phyloP scores from a whole-genome alignment of 2,329 filamentous ascomycete species.

The Pseudocercospora fijiensis region DNA sequence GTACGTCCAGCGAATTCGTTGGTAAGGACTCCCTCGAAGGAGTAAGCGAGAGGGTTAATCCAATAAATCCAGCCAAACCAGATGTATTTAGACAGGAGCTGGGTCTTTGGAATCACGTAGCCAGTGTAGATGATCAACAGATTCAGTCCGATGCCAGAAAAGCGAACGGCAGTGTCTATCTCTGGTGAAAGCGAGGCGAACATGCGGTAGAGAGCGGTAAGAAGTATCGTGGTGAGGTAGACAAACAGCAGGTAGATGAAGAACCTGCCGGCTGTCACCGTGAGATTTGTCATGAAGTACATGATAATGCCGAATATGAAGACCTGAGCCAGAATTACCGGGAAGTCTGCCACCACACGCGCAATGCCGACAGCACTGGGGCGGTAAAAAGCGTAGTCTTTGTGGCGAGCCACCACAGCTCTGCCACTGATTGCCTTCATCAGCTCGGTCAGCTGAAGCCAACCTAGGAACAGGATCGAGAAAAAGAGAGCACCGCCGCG shows the following conservation, averaged over 20 bases:
- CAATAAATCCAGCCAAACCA: constrained; percentile 65
- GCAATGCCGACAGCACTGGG: constrained; percentile 64
- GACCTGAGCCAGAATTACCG: constrained; percentile 59
- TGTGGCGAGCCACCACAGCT: constrained; percentile 66
- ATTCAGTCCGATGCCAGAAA: constrained; percentile 62
- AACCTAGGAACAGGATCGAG: constrained; percentile 64
- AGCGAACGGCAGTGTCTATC: constrained; percentile 66
- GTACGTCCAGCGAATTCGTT: constrained; percentile 62
- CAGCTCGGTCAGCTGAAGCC: constrained; percentile 74
- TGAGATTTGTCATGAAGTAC: constrained; percentile 64
- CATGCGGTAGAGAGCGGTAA: constrained; percentile 65
- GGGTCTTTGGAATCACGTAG: constrained; percentile 66
- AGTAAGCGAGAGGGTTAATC: constrained; percentile 55
- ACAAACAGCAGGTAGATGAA: constrained; percentile 66
- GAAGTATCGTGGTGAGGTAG: constrained; percentile 60
- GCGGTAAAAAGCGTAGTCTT: constrained; percentile 68
- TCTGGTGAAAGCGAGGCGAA: constrained; percentile 63
- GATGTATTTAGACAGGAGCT: constrained; percentile 58
- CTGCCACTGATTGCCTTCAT: constrained; percentile 74
- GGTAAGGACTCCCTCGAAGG: constrained; percentile 65
- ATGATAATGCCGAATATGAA: constrained; percentile 62
- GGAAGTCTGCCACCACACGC: constrained; percentile 63
- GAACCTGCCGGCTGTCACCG: constrained; percentile 61
- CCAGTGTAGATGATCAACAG: constrained; percentile 64
- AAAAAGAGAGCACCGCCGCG: constrained; percentile 66